Evolutionary conservation across 306 rosid genomes (phyloP), one percentile per base, ranked within the genome.

Genomic region (Dalbergia oliveri): DNA sequence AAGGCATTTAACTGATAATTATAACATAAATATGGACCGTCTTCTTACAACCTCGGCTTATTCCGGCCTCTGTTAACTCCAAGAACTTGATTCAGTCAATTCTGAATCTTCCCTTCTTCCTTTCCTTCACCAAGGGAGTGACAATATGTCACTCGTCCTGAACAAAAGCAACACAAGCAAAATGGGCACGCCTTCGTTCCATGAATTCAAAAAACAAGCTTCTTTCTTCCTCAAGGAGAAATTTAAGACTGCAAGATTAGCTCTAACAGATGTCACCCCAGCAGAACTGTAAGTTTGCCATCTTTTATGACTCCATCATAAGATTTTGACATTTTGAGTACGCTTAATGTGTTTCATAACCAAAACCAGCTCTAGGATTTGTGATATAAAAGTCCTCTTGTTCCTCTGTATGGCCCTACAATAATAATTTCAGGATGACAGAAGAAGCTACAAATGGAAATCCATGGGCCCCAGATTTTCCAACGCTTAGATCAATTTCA

Each of bases 231-330:
- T 94, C 77, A 91, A 87, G 84, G 91, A 89, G 88, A 90, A 90
- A 84, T 80, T 91, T 82, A 91, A 89, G 85, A 88, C 85, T 63
- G 97, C 92, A 15, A 89, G 97, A 81, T 81, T 94, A 60, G 94
- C 93, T 43, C 92, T 94, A 77, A 91, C 97, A 1, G 92, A 91
- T 89, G 97, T 91, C 43, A 94, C 98, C 65, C 87, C 91, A 1
- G 88, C 95, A 49, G 79, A 94, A 69, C 68, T 94, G 95, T 37
- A 37, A 37, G 31, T 26, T 26, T 26, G 31, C 1, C 3, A 1
- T 26, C 35, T 19, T 41, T 23, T 8, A 18, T 51, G 63, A 37
- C 21, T 44, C 34, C 26, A 49, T 75, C 44, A 9, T 64, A n/a
- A 26, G 73, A 53, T 39, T 60, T 71, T 83, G 14, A 14, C 69